These are phyloP conservation scores for Dimargaris xerosporica DNA, from an alignment of 192 early-diverging fungal species.

Conservation along the genomic window DNA sequence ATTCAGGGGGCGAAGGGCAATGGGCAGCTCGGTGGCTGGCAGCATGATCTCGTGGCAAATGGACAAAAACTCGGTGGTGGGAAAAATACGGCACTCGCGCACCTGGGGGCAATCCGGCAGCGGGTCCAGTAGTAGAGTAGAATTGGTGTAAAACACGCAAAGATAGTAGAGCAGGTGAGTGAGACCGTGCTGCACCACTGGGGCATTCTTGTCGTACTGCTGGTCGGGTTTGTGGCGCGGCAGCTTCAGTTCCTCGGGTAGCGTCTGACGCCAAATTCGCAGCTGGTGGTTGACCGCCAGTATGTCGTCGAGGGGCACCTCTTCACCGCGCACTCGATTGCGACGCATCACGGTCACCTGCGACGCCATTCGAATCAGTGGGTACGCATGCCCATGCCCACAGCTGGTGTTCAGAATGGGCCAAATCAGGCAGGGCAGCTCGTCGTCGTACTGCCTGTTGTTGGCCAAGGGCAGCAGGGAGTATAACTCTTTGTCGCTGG, in stretches of 20 bases:
- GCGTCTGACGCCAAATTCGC: background rate
- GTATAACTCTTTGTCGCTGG: background rate
- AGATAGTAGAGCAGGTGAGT: background rate
- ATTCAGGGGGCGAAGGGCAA: constrained; percentile 5
- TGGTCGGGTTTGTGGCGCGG: background rate
- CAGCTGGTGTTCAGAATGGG: too few relatives aligned
- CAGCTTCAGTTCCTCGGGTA: background rate
- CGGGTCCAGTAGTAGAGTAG: background rate
- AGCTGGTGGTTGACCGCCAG: background rate
- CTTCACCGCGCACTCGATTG: too few relatives aligned
- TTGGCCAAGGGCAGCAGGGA: background rate
- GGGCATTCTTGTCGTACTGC: background rate
- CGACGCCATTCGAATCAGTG: too few relatives aligned
- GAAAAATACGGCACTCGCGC: background rate
- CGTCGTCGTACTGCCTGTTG: too few relatives aligned
- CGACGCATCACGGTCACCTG: background rate
- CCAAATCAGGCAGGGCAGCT: too few relatives aligned
- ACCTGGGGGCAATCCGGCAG: too few relatives aligned
- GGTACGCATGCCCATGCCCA: too few relatives aligned
- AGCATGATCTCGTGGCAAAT: background rate
- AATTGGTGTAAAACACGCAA: constrained; percentile 2
- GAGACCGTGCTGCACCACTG: background rate
- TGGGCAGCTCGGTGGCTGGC: background rate
- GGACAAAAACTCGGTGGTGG: background rate
- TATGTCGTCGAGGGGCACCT: background rate